These are phyloP conservation scores for Fusarium redolens DNA, from an alignment of 2,329 filamentous ascomycete species.

Conservation along the genomic window DNA sequence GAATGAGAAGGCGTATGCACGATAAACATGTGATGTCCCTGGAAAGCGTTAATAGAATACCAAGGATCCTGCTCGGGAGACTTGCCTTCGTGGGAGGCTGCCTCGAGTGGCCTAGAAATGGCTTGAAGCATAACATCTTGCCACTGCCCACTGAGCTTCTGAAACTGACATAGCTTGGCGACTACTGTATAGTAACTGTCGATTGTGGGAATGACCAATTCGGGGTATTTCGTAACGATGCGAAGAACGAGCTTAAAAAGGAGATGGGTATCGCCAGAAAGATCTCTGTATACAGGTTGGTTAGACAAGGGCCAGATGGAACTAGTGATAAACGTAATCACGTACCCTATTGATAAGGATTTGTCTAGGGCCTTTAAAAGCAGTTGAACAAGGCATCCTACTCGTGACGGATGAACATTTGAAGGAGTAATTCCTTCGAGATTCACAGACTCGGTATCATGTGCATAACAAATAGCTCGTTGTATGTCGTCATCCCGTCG, in stretches of 20 bases:
- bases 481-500: constrained; percentile 58
- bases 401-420: constrained; percentile 45
- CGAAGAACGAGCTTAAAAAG: constrained; percentile 53
- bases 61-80: background rate
- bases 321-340: background rate
- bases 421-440: constrained; percentile 51
- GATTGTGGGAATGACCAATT: constrained; percentile 39
- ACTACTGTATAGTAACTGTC: constrained; percentile 56
- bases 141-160: constrained; percentile 31
- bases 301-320: constrained; percentile 24
- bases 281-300: constrained; percentile 16
- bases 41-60: constrained; percentile 8
- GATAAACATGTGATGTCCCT: constrained; percentile 29
- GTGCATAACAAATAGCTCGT: constrained; percentile 59
- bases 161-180: constrained; percentile 49
- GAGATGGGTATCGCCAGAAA: constrained; percentile 40
- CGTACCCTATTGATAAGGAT: constrained; percentile 42
- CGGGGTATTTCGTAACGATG: constrained; percentile 39
- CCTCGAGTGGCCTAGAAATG: constrained; percentile 47
- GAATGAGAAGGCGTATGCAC: constrained; percentile 43
- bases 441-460: constrained; percentile 55
- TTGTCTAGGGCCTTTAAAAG: constrained; percentile 51
- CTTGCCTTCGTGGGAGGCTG: constrained; percentile 34
- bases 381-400: constrained; percentile 51
- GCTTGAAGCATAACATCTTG: constrained; percentile 43